Percentiles rank a stretch among this genome's conserved stretches.
These are phyloP conservation scores for Xylaria arbuscula DNA, from an alignment of 2,329 filamentous ascomycete species.

Conservation along the genomic window DNA sequence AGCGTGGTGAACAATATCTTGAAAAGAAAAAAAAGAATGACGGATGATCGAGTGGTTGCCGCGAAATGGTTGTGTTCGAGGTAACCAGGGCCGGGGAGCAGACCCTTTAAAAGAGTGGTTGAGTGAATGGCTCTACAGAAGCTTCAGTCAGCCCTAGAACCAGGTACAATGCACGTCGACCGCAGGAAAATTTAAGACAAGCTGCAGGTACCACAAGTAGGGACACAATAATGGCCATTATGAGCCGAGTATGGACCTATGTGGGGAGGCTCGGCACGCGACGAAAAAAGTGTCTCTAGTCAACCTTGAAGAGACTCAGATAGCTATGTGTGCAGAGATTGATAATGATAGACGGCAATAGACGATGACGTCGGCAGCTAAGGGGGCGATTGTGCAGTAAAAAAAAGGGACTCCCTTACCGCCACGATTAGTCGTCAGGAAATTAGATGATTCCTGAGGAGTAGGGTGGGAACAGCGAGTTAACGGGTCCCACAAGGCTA, in stretches of 20 bases:
- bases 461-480: slow-evolving; percentile 69
- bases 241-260: slow-evolving; percentile 44
- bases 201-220: slow-evolving; percentile 43
- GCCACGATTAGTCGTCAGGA: slow-evolving; percentile 61
- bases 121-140: slow-evolving; percentile 50
- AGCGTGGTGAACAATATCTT: slow-evolving; percentile 63
- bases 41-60: slow-evolving; percentile 61
- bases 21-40: slow-evolving; percentile 64
- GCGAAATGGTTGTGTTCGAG: slow-evolving; percentile 54
- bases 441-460: slow-evolving; percentile 62
- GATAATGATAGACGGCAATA: slow-evolving; percentile 40
- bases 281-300: slow-evolving; percentile 41
- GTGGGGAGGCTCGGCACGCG: slow-evolving; percentile 46
- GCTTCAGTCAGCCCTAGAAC: slow-evolving; percentile 45
- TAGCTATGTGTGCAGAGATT: slow-evolving; percentile 32
- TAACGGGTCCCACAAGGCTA: slow-evolving; percentile 71
- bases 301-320: slow-evolving; percentile 40
- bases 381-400: slow-evolving; percentile 38
- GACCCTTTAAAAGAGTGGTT: slow-evolving; percentile 59
- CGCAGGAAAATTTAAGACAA: slow-evolving; percentile 44
- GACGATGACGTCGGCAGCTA: slow-evolving; percentile 40
- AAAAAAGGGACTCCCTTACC: slow-evolving; percentile 60
- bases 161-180: slow-evolving; percentile 38
- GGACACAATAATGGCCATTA: slow-evolving; percentile 42
- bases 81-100: slow-evolving; percentile 57